Base-by-base conservation (phyloP, 495 filamentous ascomycete species). In the Xylona heveae region DNA sequence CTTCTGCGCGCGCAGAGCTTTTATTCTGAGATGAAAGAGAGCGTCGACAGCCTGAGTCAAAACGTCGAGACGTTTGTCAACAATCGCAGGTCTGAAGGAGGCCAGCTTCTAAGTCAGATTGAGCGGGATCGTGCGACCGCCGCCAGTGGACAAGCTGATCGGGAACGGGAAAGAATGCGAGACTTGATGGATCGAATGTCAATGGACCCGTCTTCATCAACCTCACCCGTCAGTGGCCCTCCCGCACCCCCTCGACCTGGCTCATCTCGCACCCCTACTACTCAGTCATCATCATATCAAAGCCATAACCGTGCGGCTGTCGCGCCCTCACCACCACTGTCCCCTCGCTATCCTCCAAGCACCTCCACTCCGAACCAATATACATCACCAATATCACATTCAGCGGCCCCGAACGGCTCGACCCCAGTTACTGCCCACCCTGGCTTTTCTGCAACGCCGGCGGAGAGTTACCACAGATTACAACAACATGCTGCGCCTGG, bases 11-110 rank as follows among this genome's bases (percentile, higher is more conserved):
- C 88, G 8, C 80, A 80, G 46, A 74, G 68, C 19, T 97, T 93
- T 64, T 97, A 97, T 48, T 66, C 64, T 4, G 88, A 95, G 47
- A 97, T 95, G 82, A 74, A 67, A 41, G 81, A 95, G 31, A 94
- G 83, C 1, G 83, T 90, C 2, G 80, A 93, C 27, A 91, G 78
- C 44, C 58, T 95, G n/a, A 71, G 79, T 37, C 85, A 93, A 60
- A 97, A 97, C 43, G 85, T 95, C 8, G 84, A 94, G 42, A 78
- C 75, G 3, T 97, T 95, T 48, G 85, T 97, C 35, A 85, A 76
- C 58, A 97, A 95, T 44, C 68, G 88, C 21, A 64, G 84, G 28
- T 75, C 80, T 1, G 88, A 97, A 53, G 88, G 88, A 13, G 80
- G 83, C 1, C 79, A 91, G 45, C 61, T 95, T 16, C 61, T 97